Evolutionary conservation across 2,329 filamentous ascomycete species (phyloP), one percentile per base, ranked within the genome.

Genomic region (Ceratocystis eucalypticola): DNA sequence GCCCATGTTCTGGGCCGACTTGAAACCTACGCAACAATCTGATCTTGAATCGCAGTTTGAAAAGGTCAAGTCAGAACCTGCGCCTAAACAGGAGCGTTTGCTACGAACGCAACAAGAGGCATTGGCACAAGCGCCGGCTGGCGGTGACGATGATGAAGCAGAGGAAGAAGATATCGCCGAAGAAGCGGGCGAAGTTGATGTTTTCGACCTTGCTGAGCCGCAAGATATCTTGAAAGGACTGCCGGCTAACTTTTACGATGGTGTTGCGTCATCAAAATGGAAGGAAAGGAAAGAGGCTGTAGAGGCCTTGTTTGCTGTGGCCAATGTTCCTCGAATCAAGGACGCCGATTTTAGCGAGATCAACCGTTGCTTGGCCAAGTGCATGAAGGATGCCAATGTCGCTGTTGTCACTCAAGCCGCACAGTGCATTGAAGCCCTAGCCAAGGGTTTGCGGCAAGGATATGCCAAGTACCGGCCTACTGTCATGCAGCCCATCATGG

Each of bases 311-410:
- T 88, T 87, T 71, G 83, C 83, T 15, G 81, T 85, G 2, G 76
- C 96, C 66, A 95, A 96, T 71, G 87, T 95, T 50, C 91, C 93
- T 15, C 84, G 88, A 69, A 96, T 99, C 75, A 95, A 96, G 75
- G 93, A 97, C 71, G 89, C 85, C 5, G 88, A 90, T 65, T 97
- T 91, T 73, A 84, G 87, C 74, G 93, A 97, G 71, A 82, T 97
- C 70, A 85, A 89, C 66, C 84, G 89, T 68, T 87, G 85, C 3
- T 81, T 97, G 65, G 93, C 94, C 57, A 99, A 97, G 76, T 91
- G 85, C 71, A 99, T 99, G 94, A 99, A 99, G 76, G 95, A 99
- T 71, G 94, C 95, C 71, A 99, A 99, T 73, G 88, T 99, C 70
- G 88, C 90, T 4, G 94, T 97, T 62, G 94, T 96, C 22, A 94